These are phyloP conservation scores for Lactifluus rugatus DNA, from an alignment of 768 basidiomycete genomes.

Conservation along the genomic window DNA sequence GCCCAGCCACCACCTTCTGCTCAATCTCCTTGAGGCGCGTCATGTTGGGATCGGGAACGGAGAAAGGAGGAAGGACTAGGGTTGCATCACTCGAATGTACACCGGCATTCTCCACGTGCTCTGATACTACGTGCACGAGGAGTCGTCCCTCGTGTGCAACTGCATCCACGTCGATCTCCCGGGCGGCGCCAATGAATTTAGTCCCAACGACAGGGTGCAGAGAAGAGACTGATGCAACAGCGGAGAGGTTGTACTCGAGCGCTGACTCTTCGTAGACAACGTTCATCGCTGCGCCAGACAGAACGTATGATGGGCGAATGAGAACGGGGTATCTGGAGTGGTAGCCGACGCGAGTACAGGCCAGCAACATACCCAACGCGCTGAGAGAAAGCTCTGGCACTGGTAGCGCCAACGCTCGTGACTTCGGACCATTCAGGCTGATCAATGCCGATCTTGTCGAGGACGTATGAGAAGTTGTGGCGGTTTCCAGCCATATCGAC, in stretches of 20 bases:
- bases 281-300: conserved; percentile 99
- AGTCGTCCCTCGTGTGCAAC: conserved; percentile 90
- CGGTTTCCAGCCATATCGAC: conserved; percentile 98
- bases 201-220: conserved; percentile 97
- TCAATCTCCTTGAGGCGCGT: conserved; percentile 86
- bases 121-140: conserved; percentile 91
- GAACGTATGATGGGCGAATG: conserved; percentile 95
- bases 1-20: conserved; percentile 85
- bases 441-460: conserved; percentile 91
- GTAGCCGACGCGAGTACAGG: conserved; percentile 6
- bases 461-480: conserved; percentile 96
- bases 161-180: conserved; percentile 97
- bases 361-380: conserved; percentile 57
- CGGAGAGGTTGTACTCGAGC: conserved; percentile 90
- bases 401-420: conserved; percentile 70
- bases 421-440: conserved; percentile 96
- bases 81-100: conserved; percentile 99
- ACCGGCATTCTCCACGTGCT: conserved; percentile 97
- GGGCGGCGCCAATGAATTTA: conserved; percentile 96
- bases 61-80: conserved; percentile 90
- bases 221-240: conserved; percentile 92
- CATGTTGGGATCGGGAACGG: conserved; percentile 65
- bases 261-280: conserved; percentile 88
- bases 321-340: conserved; percentile 80
- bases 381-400: conserved; percentile 86